phyloP scores from a whole-genome alignment of 768 basidiomycete genomes.

The Tricholoma flavovirens region DNA sequence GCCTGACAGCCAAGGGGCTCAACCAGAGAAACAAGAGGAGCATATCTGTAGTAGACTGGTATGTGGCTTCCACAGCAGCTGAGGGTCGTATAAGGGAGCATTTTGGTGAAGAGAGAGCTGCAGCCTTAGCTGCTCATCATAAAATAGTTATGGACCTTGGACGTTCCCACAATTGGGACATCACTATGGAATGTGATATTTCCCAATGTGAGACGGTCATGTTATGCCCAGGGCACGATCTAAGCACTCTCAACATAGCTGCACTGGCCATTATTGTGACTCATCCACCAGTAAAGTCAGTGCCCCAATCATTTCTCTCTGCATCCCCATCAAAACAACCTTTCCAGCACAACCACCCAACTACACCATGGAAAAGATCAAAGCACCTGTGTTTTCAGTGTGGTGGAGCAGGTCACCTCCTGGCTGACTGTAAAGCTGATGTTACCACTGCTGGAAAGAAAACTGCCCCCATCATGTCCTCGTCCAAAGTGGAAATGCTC shows the following conservation, averaged over 20 bases:
- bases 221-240: conserved; percentile 11
- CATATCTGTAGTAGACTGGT: neutral
- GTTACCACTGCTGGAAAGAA: too few relatives aligned
- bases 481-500: too few relatives aligned
- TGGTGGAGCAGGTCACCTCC: conserved; percentile 19
- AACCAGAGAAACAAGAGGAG: neutral
- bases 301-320: neutral
- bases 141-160: too few relatives aligned
- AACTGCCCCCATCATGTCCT: too few relatives aligned
- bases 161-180: too few relatives aligned
- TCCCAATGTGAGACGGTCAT: too few relatives aligned
- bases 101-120: neutral
- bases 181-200: too few relatives aligned
- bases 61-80: neutral
- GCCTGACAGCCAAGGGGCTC: too few relatives aligned
- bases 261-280: too few relatives aligned
- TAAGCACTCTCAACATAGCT: too few relatives aligned
- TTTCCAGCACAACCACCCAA: neutral
- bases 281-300: neutral
- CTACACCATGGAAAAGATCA: neutral
- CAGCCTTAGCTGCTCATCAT: neutral
- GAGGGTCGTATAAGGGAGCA: neutral
- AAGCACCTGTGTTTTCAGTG: conserved; percentile 22
- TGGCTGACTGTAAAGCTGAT: conserved; percentile 18
- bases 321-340: neutral